These are phyloP conservation scores for Crucibulum laeve DNA, from an alignment of 768 basidiomycete species.

Conservation along the genomic window DNA sequence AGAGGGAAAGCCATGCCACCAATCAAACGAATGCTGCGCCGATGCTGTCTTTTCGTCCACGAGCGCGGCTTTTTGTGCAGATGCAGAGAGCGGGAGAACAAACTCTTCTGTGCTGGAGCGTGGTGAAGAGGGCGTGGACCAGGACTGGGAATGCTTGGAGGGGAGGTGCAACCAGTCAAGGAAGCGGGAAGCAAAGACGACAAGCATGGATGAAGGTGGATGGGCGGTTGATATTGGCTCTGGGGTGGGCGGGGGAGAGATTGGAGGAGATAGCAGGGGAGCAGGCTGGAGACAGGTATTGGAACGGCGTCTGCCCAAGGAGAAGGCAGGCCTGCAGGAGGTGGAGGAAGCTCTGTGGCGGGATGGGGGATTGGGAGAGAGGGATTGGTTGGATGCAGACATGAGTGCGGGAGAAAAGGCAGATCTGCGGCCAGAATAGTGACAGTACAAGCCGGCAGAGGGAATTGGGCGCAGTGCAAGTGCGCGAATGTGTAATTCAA, in stretches of 20 bases:
- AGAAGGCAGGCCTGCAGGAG: too few species aligned
- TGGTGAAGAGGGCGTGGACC: constrained; percentile 43
- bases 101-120: constrained; percentile 37
- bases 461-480: not conserved
- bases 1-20: constrained; percentile 21
- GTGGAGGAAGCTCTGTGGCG: not conserved
- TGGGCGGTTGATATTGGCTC: constrained; percentile 10
- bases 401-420: constrained; percentile 35
- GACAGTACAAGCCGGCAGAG: too few species aligned
- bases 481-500: not conserved
- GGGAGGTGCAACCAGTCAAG: constrained; percentile 48
- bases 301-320: too few species aligned
- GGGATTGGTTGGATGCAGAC: constrained; percentile 49
- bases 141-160: constrained; percentile 34
- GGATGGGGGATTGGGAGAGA: constrained; percentile 5
- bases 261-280: constrained; percentile 14
- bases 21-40: constrained; percentile 18
- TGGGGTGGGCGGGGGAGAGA: constrained; percentile 7
- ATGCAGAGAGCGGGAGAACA: constrained; percentile 25
- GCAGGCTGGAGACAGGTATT: constrained; percentile 6
- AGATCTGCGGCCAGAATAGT: constrained; percentile 4
- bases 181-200: constrained; percentile 44
- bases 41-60: constrained; percentile 34
- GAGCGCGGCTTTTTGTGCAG: constrained; percentile 36
- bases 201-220: constrained; percentile 42